Percentiles rank a stretch among this genome's conserved stretches.
phyloP scores from a whole-genome alignment of 345 rosid species.

The Pistacia vera region DNA sequence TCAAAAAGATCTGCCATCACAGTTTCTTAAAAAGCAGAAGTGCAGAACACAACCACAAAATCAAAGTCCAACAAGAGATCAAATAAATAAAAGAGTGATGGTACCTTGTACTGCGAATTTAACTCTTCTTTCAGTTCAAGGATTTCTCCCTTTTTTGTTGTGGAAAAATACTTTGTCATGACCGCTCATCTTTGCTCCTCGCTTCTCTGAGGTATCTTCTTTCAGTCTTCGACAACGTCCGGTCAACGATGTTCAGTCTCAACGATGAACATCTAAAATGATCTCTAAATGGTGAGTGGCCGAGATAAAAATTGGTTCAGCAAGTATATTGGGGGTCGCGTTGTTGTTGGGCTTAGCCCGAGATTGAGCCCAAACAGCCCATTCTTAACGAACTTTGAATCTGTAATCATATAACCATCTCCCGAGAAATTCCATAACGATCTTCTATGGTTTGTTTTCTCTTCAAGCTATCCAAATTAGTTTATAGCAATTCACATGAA shows the following conservation, averaged over 20 bases:
- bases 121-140: constrained; percentile 99
- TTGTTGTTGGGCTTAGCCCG: neutral
- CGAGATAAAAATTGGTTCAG: neutral
- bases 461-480: too few relatives aligned
- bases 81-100: neutral
- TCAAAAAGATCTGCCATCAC: constrained; percentile 40
- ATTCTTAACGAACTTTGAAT: too few relatives aligned
- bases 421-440: too few relatives aligned
- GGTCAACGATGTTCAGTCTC: neutral
- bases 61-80: constrained; percentile 34
- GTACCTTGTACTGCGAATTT: constrained; percentile 95
- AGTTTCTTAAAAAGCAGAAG: constrained; percentile 2
- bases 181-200: constrained; percentile 69
- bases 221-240: constrained; percentile 10
- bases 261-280: neutral
- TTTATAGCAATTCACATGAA: too few relatives aligned
- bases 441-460: too few relatives aligned
- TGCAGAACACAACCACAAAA: neutral
- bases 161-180: constrained; percentile 98
- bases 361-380: neutral
- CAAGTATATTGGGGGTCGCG: neutral
- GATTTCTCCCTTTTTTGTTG: constrained; percentile 99
- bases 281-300: neutral
- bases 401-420: too few relatives aligned
- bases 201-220: constrained; percentile 13